A percentile compares a stretch with the other conserved stretches of the same genome.
Evolutionary conservation across 2,329 filamentous ascomycete species (phyloP).

Genomic region (Nakataea oryzae): DNA sequence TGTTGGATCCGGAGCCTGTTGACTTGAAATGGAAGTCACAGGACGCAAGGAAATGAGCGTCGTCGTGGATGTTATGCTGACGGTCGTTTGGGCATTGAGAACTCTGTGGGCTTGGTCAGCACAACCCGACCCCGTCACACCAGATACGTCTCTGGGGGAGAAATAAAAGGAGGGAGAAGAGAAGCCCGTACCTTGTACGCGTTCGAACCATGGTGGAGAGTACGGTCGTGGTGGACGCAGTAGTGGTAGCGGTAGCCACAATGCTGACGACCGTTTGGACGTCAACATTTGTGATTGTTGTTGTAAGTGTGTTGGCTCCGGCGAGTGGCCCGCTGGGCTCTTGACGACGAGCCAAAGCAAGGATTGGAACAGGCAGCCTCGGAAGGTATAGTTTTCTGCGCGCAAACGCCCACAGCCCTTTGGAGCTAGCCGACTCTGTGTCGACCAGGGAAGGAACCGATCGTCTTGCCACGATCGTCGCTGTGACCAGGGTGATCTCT

Average conservation of each 20-base stretch:
- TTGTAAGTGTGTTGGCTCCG: not conserved
- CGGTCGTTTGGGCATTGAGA: conserved; percentile 10
- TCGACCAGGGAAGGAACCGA: not conserved
- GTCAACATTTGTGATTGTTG: not conserved
- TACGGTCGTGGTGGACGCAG: not conserved
- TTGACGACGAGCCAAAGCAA: not conserved
- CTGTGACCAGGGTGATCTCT: conserved; percentile 4
- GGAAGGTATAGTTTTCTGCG: not conserved
- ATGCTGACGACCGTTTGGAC: not conserved
- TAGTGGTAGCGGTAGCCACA: not conserved
- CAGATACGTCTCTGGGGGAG: not conserved
- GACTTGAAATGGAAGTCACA: conserved; percentile 10
- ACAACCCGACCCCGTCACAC: not conserved
- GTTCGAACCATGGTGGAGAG: conserved; percentile 5
- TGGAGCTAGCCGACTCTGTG: not conserved
- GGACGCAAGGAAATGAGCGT: conserved; percentile 7
- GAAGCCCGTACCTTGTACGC: conserved; percentile 6
- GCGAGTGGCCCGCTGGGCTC: not conserved
- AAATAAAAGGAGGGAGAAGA: not conserved
- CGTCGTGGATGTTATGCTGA: conserved; percentile 10
- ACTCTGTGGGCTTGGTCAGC: conserved; percentile 1
- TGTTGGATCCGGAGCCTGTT: conserved; percentile 4
- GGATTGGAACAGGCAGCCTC: not conserved
- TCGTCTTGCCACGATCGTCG: not conserved
- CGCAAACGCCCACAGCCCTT: not conserved